phyloP scores from a whole-genome alignment of 164 flowering plant species.

The Vitis riparia region DNA sequence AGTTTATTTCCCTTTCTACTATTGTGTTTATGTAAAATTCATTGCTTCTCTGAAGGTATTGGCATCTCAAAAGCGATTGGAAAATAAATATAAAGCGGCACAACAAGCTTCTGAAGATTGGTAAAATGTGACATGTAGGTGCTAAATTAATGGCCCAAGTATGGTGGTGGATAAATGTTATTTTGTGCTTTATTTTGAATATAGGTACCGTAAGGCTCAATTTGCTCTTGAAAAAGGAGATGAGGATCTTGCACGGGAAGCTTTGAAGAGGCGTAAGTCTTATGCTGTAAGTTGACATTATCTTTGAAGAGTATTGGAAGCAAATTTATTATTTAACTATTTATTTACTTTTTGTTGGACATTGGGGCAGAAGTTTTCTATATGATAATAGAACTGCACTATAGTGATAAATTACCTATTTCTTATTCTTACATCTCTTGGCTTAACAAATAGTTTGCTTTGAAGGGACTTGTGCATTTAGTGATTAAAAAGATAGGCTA shows the following conservation, averaged over 20 bases:
- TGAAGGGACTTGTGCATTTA: no score
- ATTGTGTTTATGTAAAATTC: neutral
- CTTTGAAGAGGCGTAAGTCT: conserved; percentile 84
- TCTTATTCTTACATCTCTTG: no score
- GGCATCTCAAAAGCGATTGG: conserved; percentile 89
- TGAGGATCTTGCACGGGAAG: conserved; percentile 93
- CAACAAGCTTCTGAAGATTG: conserved; percentile 89
- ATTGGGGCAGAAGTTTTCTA: no score
- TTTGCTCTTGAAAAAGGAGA: conserved; percentile 87
- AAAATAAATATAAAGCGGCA: conserved; percentile 84
- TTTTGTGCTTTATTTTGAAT: conserved; percentile 8
- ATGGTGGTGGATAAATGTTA: no score
- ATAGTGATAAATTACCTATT: no score
- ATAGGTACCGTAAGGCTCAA: conserved; percentile 83
- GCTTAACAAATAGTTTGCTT: no score
- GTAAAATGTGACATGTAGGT: conserved; percentile 28
- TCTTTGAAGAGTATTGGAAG: neutral
- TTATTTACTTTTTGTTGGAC: neutral
- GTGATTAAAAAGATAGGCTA: no score
- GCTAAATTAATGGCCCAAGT: no score
- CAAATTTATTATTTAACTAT: neutral
- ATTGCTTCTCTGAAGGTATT: conserved; percentile 52
- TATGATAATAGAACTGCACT: no score
- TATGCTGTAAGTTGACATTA: conserved; percentile 57
- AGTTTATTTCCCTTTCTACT: neutral